Evolutionary conservation across 257 asterid species (phyloP), one percentile per base, ranked within the genome.

Genomic region (Nicotiana undulata): DNA sequence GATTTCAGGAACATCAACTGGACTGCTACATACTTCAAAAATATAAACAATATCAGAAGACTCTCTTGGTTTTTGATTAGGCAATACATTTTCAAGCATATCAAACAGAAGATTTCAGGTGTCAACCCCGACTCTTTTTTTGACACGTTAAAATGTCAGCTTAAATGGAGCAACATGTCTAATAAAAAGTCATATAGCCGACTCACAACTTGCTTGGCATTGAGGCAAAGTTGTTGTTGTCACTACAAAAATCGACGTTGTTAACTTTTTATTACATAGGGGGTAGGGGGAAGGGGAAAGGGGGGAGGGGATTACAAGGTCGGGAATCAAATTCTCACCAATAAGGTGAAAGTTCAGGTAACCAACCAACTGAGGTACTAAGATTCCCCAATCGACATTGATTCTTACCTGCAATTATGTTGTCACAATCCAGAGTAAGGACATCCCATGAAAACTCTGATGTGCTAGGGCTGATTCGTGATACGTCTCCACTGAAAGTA

Each of bases 1-100:
- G 86, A 93, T 86, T 85, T 88, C 90, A 37, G 98, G 97, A 85
- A 89, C 81, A 82, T 88, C 89, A 59, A 90, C 63, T 13, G 93
- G 97, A 79, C 99, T 93, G 81, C 99, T 92, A 86, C 90, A 89
- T 52, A 90, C 99, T 93, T 83, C 84, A 79, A 84, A 79, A 13
- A 60, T 63, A 77, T 26, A 72, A 24, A 24, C 5, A 49, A 15
- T 26, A 74, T 53, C 26, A 74, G 20, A 49, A 26, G 4, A 74
- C 16, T 49, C 24, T 24, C 31, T 7, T 1, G 4, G 6, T 0
- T 72, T 72, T 46, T 44, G 24, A 70, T 46, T 46, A 29, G 20
- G 60, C 9, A 46, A 24, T 0, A 22, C 37, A 24, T 22, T 46
- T 72, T 74, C 79, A 74, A 1, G 15, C 60, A 15, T 26, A 22